A percentile compares a stretch with the other conserved stretches of the same genome.
Conservation (phyloP, 2,329 filamentous ascomycete genomes). For the Penicillium sp. region DNA sequence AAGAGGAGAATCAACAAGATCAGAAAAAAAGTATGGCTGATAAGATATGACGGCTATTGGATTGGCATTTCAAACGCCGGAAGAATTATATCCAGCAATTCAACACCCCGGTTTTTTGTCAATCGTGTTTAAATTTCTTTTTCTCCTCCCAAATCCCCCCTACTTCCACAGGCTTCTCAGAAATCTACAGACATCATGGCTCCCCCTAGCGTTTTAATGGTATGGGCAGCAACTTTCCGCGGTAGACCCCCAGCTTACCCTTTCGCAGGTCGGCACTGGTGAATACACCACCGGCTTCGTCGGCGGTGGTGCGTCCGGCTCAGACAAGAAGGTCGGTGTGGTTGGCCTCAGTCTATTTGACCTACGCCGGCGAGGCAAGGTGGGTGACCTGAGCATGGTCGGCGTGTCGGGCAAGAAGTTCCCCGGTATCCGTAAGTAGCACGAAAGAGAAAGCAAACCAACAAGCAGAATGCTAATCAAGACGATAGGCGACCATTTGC, state of each 20-base stretch:
- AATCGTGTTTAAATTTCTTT: slow-evolving; percentile 10
- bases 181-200: slow-evolving; percentile 46
- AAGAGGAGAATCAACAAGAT: background rate
- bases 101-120: slow-evolving; percentile 5
- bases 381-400: slow-evolving; percentile 81
- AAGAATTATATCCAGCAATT: slow-evolving; percentile 26
- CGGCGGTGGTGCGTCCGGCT: slow-evolving; percentile 75
- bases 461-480: slow-evolving; percentile 9
- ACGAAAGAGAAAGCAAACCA: background rate
- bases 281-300: slow-evolving; percentile 98
- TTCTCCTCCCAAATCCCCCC: background rate
- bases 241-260: slow-evolving; percentile 7
- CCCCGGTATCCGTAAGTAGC: slow-evolving; percentile 74
- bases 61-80: slow-evolving; percentile 23
- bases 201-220: slow-evolving; percentile 68
- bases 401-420: slow-evolving; percentile 87
- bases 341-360: slow-evolving; percentile 89
- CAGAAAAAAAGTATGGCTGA: background rate
- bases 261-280: slow-evolving; percentile 72
- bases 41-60: slow-evolving; percentile 33
- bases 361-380: slow-evolving; percentile 82
- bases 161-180: background rate
- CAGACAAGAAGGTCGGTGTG: slow-evolving; percentile 95
- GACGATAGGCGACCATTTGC: slow-evolving; percentile 68
- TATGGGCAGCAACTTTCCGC: slow-evolving; percentile 34